Evolutionary conservation across 2,329 filamentous ascomycete species (phyloP), one percentile per base, ranked within the genome.

Genomic region (Pseudofabraea citricarpa): DNA sequence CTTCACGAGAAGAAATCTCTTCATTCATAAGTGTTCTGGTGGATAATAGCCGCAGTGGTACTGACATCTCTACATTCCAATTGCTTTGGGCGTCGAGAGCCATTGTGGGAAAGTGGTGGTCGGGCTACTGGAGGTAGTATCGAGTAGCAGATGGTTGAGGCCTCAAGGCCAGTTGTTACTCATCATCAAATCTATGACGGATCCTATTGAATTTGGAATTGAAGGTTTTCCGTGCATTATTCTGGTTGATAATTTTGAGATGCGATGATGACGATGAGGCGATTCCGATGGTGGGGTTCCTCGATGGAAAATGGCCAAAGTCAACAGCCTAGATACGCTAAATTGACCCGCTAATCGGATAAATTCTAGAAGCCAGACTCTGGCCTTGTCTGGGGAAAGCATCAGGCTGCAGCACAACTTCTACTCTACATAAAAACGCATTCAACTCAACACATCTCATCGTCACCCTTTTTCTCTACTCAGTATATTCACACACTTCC

Each of bases 61-160:
- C 37, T 2, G 56, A 47, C 58, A 60, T 60, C 41, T 59, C 56
- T 6, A 59, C 47, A 18, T 59, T 50, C 56, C 56, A 60, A 43
- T 60, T 60, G 36, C 50, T 54, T 46, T 60, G 57, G 4, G 55
- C 49, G 36, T 60, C 57, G 18, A 60, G 53, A 19, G 58, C 58
- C 47, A 54, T 57, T 21, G 38, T 46, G 21, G 40, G 19, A 20
- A 37, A 15, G 13, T 31, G 13, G 27, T n/a, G 27, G n/a, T n/a
- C n/a, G n/a, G n/a, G n/a, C n/a, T n/a, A n/a, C n/a, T n/a, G n/a
- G n/a, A n/a, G n/a, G n/a, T n/a, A n/a, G n/a, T n/a, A n/a, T n/a
- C n/a, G n/a, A n/a, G n/a, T n/a, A n/a, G n/a, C 8, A 8, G 8
- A 32, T 7, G 15, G 4, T 9, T 13, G 35, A 22, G 35, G 6